Percentiles rank a stretch among this genome's conserved stretches.
Evolutionary conservation across 495 filamentous ascomycete species (phyloP).

Genomic region (Xylaria bambusicola): DNA sequence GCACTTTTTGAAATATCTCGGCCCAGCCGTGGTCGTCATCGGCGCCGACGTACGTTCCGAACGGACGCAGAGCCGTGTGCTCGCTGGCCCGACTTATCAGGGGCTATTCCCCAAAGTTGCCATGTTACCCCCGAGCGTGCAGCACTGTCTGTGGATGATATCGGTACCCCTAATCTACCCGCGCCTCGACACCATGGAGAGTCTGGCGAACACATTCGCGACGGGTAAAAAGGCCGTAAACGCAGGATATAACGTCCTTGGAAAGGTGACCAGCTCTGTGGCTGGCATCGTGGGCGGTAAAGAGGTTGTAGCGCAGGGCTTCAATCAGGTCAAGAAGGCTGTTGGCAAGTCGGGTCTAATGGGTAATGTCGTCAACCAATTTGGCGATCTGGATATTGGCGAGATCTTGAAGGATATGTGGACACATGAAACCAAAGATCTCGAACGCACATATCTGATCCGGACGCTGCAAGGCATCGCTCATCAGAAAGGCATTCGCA

Average conservation of each 20-base stretch:
- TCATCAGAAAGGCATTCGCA: constrained; percentile 87
- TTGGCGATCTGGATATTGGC: constrained; percentile 93
- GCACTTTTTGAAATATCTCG: constrained; percentile 97
- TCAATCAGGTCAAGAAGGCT: constrained; percentile 91
- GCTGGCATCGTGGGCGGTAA: constrained; percentile 95
- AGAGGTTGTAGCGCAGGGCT: constrained; percentile 84
- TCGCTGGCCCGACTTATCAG: constrained; percentile 96
- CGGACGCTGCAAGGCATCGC: constrained; percentile 92
- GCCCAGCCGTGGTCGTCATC: constrained; percentile 85
- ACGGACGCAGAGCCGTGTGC: constrained; percentile 83
- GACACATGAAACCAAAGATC: constrained; percentile 97
- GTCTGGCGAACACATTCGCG: constrained; percentile 83
- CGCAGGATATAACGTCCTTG: constrained; percentile 89
- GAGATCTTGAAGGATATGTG: constrained; percentile 95
- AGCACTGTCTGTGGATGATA: constrained; percentile 95
- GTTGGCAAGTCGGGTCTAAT: constrained; percentile 94
- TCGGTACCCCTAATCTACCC: constrained; percentile 91
- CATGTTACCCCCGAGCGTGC: constrained; percentile 85
- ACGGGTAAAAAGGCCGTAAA: constrained; percentile 96
- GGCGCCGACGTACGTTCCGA: constrained; percentile 91
- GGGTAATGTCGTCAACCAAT: constrained; percentile 90
- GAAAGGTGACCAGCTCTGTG: constrained; percentile 90
- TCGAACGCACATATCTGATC: constrained; percentile 95
- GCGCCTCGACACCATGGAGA: constrained; percentile 85
- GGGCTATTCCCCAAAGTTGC: constrained; percentile 95